A percentile compares a stretch with the other conserved stretches of the same genome.
These are phyloP conservation scores for Clathrospora elynae DNA, from an alignment of 2,329 filamentous ascomycete species.

Conservation along the genomic window DNA sequence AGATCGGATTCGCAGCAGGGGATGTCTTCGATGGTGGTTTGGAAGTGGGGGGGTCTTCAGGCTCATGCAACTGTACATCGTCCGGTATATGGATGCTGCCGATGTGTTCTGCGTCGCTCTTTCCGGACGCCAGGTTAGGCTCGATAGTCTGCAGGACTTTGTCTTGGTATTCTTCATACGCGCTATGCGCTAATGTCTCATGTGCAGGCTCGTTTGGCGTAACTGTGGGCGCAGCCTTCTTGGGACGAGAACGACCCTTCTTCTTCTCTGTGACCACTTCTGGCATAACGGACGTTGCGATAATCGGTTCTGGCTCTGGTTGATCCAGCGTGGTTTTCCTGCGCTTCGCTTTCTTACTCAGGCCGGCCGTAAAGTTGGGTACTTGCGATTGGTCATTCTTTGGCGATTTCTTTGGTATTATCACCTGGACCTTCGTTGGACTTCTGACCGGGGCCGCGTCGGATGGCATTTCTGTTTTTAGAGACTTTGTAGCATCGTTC, in stretches of 20 bases:
- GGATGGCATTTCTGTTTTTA: neutral
- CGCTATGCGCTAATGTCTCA: conserved; percentile 8
- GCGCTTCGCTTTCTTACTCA: conserved; percentile 28
- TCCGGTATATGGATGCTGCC: neutral
- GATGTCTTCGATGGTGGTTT: neutral
- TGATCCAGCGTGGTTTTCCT: conserved; percentile 28
- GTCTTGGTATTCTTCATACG: neutral
- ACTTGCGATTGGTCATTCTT: conserved; percentile 5
- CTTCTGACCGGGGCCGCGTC: conserved; percentile 8
- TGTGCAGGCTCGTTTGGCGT: conserved; percentile 4
- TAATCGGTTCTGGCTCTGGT: conserved; percentile 10
- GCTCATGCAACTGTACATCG: neutral
- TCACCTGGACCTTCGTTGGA: conserved; percentile 30
- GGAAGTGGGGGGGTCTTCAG: neutral
- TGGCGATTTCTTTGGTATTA: conserved; percentile 26
- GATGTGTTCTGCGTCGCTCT: neutral
- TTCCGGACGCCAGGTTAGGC: conserved; percentile 1
- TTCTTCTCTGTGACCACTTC: conserved; percentile 29
- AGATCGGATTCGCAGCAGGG: neutral
- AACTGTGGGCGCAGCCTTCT: conserved; percentile 24
- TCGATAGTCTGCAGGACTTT: conserved; percentile 9
- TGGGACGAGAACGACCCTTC: conserved; percentile 40
- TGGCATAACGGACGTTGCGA: neutral
- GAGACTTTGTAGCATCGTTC: neutral
- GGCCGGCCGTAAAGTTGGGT: neutral